Percentiles rank a stretch among this genome's conserved stretches.
Conservation (phyloP, 108 stramenopile genomes). For the Ochromonas danica region DNA sequence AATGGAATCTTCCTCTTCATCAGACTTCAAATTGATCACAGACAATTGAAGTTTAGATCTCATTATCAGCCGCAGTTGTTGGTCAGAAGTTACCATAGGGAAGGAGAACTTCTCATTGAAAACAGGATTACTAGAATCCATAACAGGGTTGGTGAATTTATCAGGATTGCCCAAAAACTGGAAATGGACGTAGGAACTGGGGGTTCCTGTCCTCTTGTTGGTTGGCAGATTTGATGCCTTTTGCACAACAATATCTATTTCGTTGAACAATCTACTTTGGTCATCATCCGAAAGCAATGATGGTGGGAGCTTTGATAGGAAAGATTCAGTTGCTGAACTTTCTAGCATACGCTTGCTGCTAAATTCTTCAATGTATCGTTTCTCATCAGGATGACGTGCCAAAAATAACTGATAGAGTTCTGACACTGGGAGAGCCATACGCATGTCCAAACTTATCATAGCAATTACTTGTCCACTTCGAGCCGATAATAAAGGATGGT, state of each 20-base stretch:
- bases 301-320: no score
- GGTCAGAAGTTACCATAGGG: constrained; percentile 52
- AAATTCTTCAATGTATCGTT: constrained; percentile 49
- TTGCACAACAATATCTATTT: constrained; percentile 55
- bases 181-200: constrained; percentile 61
- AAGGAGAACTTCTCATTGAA: constrained; percentile 52
- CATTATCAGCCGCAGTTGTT: constrained; percentile 47
- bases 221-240: constrained; percentile 38
- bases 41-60: constrained; percentile 41
- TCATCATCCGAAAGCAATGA: constrained; percentile 22
- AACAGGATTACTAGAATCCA: constrained; percentile 40
- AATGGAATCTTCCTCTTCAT: constrained; percentile 20
- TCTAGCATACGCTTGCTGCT: background rate
- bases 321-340: background rate
- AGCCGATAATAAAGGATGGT: constrained; percentile 49
- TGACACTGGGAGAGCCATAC: constrained; percentile 60
- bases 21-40: constrained; percentile 44
- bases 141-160: constrained; percentile 48
- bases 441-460: constrained; percentile 55
- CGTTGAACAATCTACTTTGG: constrained; percentile 49
- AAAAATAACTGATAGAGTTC: constrained; percentile 60
- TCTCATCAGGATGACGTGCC: constrained; percentile 58
- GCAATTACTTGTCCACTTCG: constrained; percentile 51
- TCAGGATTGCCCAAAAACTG: constrained; percentile 63
- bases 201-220: background rate